phyloP scores from a whole-genome alignment of 352 stramenopile species.

The Pythium monospermum region DNA sequence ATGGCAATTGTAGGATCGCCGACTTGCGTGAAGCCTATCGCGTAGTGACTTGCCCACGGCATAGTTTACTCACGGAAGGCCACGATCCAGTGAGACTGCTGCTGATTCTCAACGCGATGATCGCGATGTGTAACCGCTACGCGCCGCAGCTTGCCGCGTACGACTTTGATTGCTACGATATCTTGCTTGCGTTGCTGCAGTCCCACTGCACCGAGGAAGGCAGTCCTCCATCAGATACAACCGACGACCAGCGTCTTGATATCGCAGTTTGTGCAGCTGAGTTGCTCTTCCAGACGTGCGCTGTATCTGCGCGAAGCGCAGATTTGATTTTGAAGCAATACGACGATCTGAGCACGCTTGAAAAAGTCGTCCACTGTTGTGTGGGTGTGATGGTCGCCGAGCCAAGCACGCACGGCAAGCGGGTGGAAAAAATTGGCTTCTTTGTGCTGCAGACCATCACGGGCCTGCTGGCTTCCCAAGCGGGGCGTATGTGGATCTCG shows the following conservation, averaged over 20 bases:
- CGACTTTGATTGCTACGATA: conserved; percentile 63
- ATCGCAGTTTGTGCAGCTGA: conserved; percentile 63
- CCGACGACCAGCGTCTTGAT: conserved; percentile 33
- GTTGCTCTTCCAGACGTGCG: conserved; percentile 64
- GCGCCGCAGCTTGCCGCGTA: conserved; percentile 40
- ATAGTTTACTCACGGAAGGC: conserved; percentile 56
- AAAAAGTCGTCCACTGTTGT: conserved; percentile 68
- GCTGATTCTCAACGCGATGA: conserved; percentile 56
- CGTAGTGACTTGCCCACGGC: conserved; percentile 59
- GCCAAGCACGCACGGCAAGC: conserved; percentile 22
- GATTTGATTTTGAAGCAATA: conserved; percentile 56
- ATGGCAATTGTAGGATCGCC: conserved; percentile 23
- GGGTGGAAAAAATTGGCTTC: conserved; percentile 47
- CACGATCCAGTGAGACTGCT: conserved; percentile 72
- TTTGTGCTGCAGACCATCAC: conserved; percentile 73
- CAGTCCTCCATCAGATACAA: conserved; percentile 34
- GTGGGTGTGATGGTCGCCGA: conserved; percentile 48
- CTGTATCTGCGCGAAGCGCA: conserved; percentile 48
- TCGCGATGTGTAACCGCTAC: conserved; percentile 68
- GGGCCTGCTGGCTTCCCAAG: conserved; percentile 45
- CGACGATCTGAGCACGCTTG: conserved; percentile 35
- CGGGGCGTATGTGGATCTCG: conserved; percentile 56
- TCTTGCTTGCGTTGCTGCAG: conserved; percentile 53
- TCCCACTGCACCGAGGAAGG: conserved; percentile 55
- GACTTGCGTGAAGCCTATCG: conserved; percentile 57